Evolutionary conservation across 192 early-diverging fungal genomes (phyloP), one percentile per base, ranked within the genome.

Genomic region (Linnemannia exigua): DNA sequence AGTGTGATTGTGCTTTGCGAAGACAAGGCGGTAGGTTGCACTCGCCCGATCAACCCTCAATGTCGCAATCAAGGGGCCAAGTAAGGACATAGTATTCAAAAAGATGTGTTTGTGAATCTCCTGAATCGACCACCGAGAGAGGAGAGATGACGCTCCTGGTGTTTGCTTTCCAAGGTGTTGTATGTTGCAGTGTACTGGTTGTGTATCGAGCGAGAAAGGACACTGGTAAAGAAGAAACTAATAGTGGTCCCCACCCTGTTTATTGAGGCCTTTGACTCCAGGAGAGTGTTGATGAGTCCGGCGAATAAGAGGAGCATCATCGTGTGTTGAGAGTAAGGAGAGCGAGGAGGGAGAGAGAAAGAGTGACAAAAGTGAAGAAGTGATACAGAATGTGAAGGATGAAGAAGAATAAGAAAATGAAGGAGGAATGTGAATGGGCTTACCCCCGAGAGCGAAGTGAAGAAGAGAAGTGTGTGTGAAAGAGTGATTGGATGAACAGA

Each of bases 391-490:
- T 16, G 38, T 38, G 36, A 71, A 15, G n/a, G 38, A n/a, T n/a
- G n/a, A n/a, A n/a, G n/a, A n/a, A n/a, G n/a, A n/a, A n/a, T n/a
- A n/a, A 38, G 70, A 71, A 20, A 46, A 28, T 41, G 67, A 38
- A 38, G 67, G 12, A 35, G 38, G 16, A 48, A 35, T 33, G 72
- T 37, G 33, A n/a, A 48, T 31, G 72, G 51, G 46, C 72, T 74
- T 74, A 74, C 72, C 74, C 74, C 74, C 36, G 52, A 44, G 54
- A 54, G 52, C 28, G 17, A 41, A n/a, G 52, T 36, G 75, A 36
- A 38, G 66, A 76, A 33, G 75, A 36, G 66, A 25, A n/a, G 41
- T 68, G 58, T 0, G 75, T 20, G 41, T 63, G 63, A 61, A 52
- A 44, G 47, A 28, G 41, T 67, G 44, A 68, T 37, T 25, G 6